These are phyloP conservation scores for Leptographium procerum DNA, from an alignment of 2,329 filamentous ascomycete genomes.

Conservation along the genomic window DNA sequence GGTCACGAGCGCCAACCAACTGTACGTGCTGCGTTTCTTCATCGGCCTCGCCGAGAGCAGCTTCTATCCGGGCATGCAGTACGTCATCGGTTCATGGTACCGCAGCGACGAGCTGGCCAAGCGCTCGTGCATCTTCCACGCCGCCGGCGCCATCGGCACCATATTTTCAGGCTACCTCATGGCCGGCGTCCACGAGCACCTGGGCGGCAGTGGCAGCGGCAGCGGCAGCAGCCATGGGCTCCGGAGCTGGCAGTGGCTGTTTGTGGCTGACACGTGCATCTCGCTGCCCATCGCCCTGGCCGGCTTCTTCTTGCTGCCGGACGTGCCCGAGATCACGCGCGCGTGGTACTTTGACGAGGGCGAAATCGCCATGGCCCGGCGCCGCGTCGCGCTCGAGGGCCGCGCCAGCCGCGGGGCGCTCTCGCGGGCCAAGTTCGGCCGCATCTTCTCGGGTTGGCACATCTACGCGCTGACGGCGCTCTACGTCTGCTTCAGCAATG, in stretches of 20 bases:
- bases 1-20: constrained; percentile 21
- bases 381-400: constrained; percentile 32
- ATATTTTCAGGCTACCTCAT: constrained; percentile 49
- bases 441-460: constrained; percentile 54
- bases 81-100: constrained; percentile 35
- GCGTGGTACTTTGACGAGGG: constrained; percentile 26
- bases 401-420: constrained; percentile 28
- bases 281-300: constrained; percentile 42
- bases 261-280: constrained; percentile 46
- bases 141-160: constrained; percentile 38
- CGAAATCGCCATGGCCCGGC: constrained; percentile 26
- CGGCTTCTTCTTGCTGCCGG: constrained; percentile 34
- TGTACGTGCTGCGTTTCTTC: constrained; percentile 31
- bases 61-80: constrained; percentile 29
- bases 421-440: constrained; percentile 39
- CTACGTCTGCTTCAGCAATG: constrained; percentile 57
- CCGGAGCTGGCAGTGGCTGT: constrained; percentile 44
- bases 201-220: constrained; percentile 28
- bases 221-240: constrained; percentile 22
- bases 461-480: constrained; percentile 46
- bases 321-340: constrained; percentile 26
- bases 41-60: constrained; percentile 29
- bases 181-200: constrained; percentile 36
- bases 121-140: constrained; percentile 34
- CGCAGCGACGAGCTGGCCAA: constrained; percentile 36